Conservation (phyloP, 352 stramenopile species). For the Phytopythium cucurbitacearum region DNA sequence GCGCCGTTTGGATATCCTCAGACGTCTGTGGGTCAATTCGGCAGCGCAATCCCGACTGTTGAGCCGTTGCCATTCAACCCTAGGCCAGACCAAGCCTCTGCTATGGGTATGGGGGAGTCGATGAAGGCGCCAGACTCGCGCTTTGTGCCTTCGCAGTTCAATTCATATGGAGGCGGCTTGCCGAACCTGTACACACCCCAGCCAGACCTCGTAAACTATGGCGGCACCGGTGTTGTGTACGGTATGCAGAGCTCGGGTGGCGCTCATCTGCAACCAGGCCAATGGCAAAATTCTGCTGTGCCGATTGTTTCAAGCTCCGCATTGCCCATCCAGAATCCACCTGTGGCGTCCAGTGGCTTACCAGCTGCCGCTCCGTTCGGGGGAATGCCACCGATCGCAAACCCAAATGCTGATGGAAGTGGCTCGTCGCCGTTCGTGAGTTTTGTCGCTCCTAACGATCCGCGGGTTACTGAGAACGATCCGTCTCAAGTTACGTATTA, state of each 20-base stretch:
- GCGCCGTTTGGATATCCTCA: conserved; percentile 1
- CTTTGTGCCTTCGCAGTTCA: background rate
- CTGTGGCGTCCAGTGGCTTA: background rate
- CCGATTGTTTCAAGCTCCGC: background rate
- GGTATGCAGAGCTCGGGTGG: background rate
- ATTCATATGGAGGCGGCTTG: conserved; percentile 3
- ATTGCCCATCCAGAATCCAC: background rate
- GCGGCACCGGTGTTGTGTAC: background rate
- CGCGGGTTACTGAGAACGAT: conserved; percentile 30
- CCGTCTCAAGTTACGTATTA: conserved; percentile 56
- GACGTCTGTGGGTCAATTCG: background rate
- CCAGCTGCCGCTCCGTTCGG: background rate
- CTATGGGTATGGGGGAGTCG: background rate
- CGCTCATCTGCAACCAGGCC: background rate
- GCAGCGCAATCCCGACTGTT: background rate
- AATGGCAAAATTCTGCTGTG: conserved; percentile 5
- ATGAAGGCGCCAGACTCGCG: background rate
- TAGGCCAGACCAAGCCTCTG: background rate
- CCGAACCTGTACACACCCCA: background rate
- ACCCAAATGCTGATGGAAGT: background rate
- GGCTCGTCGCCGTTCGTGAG: conserved; percentile 11
- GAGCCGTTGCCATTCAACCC: conserved; percentile 5
- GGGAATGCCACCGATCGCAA: background rate
- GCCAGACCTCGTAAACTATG: background rate
- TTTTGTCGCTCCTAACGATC: conserved; percentile 63